Conservation (phyloP, 805 yeast genomes). For the Metschnikowia santaceciliae region DNA sequence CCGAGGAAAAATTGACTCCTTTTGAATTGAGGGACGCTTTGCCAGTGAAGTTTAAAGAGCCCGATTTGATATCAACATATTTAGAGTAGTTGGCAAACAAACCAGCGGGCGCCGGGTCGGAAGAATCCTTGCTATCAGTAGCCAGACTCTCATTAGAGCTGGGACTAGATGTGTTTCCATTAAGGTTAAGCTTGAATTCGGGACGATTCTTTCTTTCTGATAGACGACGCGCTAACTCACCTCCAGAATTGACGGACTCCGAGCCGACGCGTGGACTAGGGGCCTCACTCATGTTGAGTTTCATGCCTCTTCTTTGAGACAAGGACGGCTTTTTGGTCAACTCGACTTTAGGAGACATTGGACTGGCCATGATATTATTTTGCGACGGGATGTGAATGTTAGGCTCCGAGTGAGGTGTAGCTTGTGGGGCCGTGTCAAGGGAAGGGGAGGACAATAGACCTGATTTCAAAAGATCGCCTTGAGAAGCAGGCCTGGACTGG, state of each 20-base stretch:
- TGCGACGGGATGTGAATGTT: neutral
- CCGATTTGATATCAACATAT: conserved; percentile 88
- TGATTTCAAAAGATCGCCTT: conserved; percentile 5
- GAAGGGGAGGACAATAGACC: conserved; percentile 13
- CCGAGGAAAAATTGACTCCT: conserved; percentile 88
- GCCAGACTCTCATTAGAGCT: conserved; percentile 18
- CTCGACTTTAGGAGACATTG: conserved; percentile 8
- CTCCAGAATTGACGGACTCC: conserved; percentile 22
- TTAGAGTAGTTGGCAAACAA: conserved; percentile 80
- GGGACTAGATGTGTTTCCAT: conserved; percentile 15
- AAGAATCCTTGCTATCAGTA: conserved; percentile 14
- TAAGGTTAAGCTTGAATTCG: conserved; percentile 34
- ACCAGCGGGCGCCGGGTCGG: conserved; percentile 32
- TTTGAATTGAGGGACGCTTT: conserved; percentile 88
- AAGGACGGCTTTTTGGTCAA: conserved; percentile 40
- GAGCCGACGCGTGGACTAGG: conserved; percentile 9
- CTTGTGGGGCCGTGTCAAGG: neutral
- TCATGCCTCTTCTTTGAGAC: conserved; percentile 55
- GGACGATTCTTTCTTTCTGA: conserved; percentile 40
- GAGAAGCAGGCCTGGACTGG: conserved; percentile 12
- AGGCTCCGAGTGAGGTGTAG: neutral
- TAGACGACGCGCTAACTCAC: conserved; percentile 34
- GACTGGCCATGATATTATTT: neutral
- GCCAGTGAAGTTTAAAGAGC: conserved; percentile 87
- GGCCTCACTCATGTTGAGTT: conserved; percentile 38